These are phyloP conservation scores for Byssothecium circinans DNA, from an alignment of 2,329 filamentous ascomycete genomes.

Conservation along the genomic window DNA sequence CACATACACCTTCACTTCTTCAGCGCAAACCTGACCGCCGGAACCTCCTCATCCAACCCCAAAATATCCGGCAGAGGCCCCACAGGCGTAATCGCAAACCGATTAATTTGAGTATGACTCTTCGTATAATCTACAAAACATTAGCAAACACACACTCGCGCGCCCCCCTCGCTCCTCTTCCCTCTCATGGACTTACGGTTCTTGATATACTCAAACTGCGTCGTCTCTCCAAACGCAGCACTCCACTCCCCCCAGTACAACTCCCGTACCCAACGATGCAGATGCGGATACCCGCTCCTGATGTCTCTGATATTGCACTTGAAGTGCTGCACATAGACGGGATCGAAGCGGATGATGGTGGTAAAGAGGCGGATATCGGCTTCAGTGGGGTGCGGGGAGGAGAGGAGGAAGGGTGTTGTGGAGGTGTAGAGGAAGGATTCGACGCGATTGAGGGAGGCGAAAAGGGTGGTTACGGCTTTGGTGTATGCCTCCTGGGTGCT, in stretches of 20 bases:
- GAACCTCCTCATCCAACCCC: slow-evolving; percentile 75
- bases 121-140: slow-evolving; percentile 58
- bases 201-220: slow-evolving; percentile 95
- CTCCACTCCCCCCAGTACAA: slow-evolving; percentile 74
- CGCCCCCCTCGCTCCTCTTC: too few species aligned
- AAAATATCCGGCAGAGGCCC: slow-evolving; percentile 84
- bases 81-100: slow-evolving; percentile 74
- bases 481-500: slow-evolving; percentile 54
- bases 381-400: slow-evolving; percentile 49
- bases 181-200: slow-evolving; percentile 51
- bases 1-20: too few species aligned
- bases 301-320: slow-evolving; percentile 86
- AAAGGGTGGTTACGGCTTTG: slow-evolving; percentile 50
- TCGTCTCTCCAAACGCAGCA: slow-evolving; percentile 77
- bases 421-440: slow-evolving; percentile 48
- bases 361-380: slow-evolving; percentile 56
- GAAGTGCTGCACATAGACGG: slow-evolving; percentile 62
- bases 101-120: slow-evolving; percentile 67
- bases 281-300: slow-evolving; percentile 75
- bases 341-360: slow-evolving; percentile 64
- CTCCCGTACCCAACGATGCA: slow-evolving; percentile 80
- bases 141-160: background rate
- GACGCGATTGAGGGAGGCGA: slow-evolving; percentile 52
- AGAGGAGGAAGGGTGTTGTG: slow-evolving; percentile 52
- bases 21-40: slow-evolving; percentile 50